A percentile compares a stretch with the other conserved stretches of the same genome.
These are phyloP conservation scores for Oemleria cerasiformis DNA, from an alignment of 306 rosid species.

Conservation along the genomic window DNA sequence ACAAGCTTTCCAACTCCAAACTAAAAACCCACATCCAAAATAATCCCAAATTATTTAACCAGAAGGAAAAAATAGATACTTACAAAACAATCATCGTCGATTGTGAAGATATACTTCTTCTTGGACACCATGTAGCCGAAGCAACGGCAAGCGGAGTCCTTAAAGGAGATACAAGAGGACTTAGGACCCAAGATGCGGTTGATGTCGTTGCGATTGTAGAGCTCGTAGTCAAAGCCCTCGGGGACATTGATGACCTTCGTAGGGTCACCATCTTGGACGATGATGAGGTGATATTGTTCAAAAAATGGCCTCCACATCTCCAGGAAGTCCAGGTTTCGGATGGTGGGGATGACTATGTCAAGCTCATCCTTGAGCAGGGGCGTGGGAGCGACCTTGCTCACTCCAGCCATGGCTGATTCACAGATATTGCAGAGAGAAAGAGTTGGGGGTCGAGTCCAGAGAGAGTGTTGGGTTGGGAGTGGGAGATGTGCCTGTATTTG, in stretches of 20 bases:
- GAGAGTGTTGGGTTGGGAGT: background rate
- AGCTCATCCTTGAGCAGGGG: slow-evolving; percentile 62
- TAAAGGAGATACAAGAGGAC: slow-evolving; percentile 75
- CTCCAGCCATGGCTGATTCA: slow-evolving; percentile 24
- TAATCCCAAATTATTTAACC: background rate
- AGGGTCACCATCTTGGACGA: slow-evolving; percentile 88
- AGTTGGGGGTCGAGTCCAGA: background rate
- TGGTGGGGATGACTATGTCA: slow-evolving; percentile 84
- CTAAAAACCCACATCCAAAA: slow-evolving; percentile 10
- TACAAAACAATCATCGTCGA: slow-evolving; percentile 89
- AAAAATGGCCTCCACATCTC: slow-evolving; percentile 80
- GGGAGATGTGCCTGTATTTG: slow-evolving; percentile 12
- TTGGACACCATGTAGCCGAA: slow-evolving; percentile 69
- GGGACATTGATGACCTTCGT: slow-evolving; percentile 61
- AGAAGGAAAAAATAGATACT: slow-evolving; percentile 14
- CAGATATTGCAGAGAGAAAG: slow-evolving; percentile 1
- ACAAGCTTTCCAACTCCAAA: slow-evolving; percentile 4
- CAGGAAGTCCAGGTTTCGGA: slow-evolving; percentile 70
- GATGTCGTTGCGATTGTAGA: slow-evolving; percentile 63
- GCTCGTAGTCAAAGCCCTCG: slow-evolving; percentile 63
- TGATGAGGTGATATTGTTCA: slow-evolving; percentile 65
- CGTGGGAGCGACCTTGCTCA: slow-evolving; percentile 31
- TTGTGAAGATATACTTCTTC: slow-evolving; percentile 83
- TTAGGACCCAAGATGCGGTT: slow-evolving; percentile 56
- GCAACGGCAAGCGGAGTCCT: slow-evolving; percentile 86